Evolutionary conservation across 2,329 filamentous ascomycete genomes (phyloP).

Genomic region (Microcyclospora pomicola): DNA sequence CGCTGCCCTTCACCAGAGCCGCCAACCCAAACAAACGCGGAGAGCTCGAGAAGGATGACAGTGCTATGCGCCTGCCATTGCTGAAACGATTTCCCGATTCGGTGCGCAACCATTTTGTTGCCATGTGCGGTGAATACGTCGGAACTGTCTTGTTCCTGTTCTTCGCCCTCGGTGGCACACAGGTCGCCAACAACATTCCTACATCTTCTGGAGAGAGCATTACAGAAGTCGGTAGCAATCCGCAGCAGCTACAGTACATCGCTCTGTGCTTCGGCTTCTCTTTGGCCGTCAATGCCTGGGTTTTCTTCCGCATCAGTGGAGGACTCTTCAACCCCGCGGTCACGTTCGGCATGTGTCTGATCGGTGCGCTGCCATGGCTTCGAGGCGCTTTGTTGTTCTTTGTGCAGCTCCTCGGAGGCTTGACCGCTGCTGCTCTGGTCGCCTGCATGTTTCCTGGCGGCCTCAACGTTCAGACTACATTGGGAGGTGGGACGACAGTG

Average conservation of each 20-base stretch:
- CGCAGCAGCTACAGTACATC: slow-evolving; percentile 26
- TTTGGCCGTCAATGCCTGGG: slow-evolving; percentile 29
- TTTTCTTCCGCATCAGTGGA: slow-evolving; percentile 25
- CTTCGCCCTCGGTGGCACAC: slow-evolving; percentile 31
- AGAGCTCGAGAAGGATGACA: slow-evolving; percentile 11
- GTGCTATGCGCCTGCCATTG: slow-evolving; percentile 16
- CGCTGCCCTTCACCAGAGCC: slow-evolving; percentile 21
- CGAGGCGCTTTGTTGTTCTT: slow-evolving; percentile 31
- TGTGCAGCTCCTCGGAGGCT: slow-evolving; percentile 32
- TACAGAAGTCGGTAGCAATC: slow-evolving; percentile 19
- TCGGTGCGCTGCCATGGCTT: slow-evolving; percentile 32
- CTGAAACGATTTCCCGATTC: slow-evolving; percentile 13
- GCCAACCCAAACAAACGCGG: slow-evolving; percentile 11
- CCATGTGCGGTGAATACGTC: slow-evolving; percentile 27
- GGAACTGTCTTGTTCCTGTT: slow-evolving; percentile 33
- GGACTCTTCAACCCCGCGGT: slow-evolving; percentile 25
- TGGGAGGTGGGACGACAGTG: slow-evolving; percentile 30
- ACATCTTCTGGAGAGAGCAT: slow-evolving; percentile 11
- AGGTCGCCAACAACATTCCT: slow-evolving; percentile 30
- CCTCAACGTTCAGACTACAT: slow-evolving; percentile 32
- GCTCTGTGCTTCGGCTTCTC: slow-evolving; percentile 28
- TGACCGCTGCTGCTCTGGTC: slow-evolving; percentile 32
- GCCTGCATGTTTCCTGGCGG: slow-evolving; percentile 31
- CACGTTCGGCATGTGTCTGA: slow-evolving; percentile 18
- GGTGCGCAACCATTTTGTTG: slow-evolving; percentile 19